Conservation (phyloP, 345 rosid species). For the Citrus medica region DNA sequence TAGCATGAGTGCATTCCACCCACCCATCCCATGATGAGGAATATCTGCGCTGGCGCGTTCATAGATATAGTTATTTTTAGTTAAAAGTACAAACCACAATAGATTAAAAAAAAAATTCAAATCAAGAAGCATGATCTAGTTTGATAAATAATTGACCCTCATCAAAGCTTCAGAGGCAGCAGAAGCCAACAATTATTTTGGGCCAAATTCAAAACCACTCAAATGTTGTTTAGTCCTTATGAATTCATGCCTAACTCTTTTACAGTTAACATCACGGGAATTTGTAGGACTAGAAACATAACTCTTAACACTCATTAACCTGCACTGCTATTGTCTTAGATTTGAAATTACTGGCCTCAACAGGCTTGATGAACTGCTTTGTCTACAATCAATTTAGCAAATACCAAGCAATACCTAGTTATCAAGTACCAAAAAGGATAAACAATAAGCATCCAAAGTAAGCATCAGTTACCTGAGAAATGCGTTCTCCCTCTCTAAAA, state of each 20-base stretch:
- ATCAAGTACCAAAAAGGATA: neutral
- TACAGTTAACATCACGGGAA: neutral
- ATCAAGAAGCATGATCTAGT: neutral
- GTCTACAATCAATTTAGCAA: neutral
- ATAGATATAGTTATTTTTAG: neutral
- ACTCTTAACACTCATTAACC: neutral
- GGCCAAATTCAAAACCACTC: neutral
- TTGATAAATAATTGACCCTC: neutral
- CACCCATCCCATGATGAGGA: neutral
- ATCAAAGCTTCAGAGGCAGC: neutral
- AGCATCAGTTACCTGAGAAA: conserved; percentile 31
- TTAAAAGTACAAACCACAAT: neutral
- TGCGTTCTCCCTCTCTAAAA: conserved; percentile 31
- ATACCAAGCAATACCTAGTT: neutral
- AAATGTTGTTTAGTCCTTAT: neutral
- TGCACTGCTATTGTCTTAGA: neutral
- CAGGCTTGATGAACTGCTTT: neutral
- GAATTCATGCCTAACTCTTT: neutral
- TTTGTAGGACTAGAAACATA: too few species aligned
- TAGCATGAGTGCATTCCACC: neutral
- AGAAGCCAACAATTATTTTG: neutral
- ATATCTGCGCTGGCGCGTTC: neutral
- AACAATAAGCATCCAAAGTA: neutral
- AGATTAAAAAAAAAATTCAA: neutral
- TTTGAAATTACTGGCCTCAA: neutral